Evolutionary conservation across 2,329 filamentous ascomycete species (phyloP).

Genomic region (Cladosporium sp.): DNA sequence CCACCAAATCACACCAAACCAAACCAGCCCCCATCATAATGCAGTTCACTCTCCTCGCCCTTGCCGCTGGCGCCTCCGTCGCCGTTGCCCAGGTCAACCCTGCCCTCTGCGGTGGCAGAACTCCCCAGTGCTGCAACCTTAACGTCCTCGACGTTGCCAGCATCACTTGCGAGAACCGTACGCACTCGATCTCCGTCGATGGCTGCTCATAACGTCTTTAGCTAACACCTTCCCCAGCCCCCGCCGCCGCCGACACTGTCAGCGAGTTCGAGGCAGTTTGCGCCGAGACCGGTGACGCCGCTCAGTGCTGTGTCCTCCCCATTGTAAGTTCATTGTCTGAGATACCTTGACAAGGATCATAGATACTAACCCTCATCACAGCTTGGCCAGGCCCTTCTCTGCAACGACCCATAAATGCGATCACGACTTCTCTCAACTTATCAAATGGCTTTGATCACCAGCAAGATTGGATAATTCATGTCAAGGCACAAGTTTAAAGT

Average conservation of each 20-base stretch:
- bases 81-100: constrained; percentile 9
- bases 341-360: neutral
- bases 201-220: neutral
- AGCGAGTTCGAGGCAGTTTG: constrained; percentile 9
- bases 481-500: no score
- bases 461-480: no score
- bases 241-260: constrained; percentile 1
- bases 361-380: neutral
- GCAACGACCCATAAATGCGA: constrained; percentile 2
- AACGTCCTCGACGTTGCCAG: constrained; percentile 11
- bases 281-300: constrained; percentile 11
- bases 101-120: constrained; percentile 6
- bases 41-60: constrained; percentile 17
- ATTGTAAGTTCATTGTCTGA: constrained; percentile 9
- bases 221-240: neutral
- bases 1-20: neutral
- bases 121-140: constrained; percentile 13
- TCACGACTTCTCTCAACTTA: no score
- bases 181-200: neutral
- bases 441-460: no score
- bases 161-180: constrained; percentile 13
- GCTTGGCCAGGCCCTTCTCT: constrained; percentile 11
- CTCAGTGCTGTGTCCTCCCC: constrained; percentile 15
- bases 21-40: neutral
- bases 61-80: constrained; percentile 15